Conservation (phyloP, 2,329 filamentous ascomycete genomes). For the Colletotrichum noveboracense region DNA sequence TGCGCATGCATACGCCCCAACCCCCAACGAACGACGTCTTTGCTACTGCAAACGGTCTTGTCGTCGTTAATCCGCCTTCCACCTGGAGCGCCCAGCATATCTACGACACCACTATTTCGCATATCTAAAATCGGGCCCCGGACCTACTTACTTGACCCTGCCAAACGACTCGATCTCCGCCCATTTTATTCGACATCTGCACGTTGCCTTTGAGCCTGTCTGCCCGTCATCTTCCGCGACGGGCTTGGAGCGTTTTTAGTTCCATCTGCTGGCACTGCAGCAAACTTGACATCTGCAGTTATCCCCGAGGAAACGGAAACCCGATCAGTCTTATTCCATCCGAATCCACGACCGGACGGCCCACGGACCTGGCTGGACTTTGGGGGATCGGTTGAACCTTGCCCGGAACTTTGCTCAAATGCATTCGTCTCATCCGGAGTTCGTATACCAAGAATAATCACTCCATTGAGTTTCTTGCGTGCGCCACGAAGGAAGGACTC, state of each 20-base stretch:
- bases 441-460: neutral
- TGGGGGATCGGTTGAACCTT: neutral
- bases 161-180: neutral
- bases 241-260: neutral
- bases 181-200: neutral
- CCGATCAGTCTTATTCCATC: neutral
- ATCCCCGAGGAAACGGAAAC: neutral
- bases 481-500: neutral
- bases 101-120: neutral
- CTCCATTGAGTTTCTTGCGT: neutral
- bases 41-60: slow-evolving; percentile 6
- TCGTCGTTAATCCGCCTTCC: neutral
- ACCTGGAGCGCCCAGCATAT: neutral
- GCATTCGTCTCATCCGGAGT: slow-evolving; percentile 3
- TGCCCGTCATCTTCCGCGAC: neutral
- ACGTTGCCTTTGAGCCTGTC: neutral
- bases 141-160: neutral
- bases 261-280: neutral
- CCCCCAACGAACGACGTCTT: slow-evolving; percentile 6
- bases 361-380: neutral
- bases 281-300: neutral
- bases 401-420: slow-evolving; percentile 7
- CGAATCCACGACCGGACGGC: neutral
- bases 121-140: slow-evolving; percentile 8
- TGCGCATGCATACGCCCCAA: slow-evolving; percentile 6